Base-by-base conservation (phyloP, 2,329 filamentous ascomycete species). In the Truncatella angustata region DNA sequence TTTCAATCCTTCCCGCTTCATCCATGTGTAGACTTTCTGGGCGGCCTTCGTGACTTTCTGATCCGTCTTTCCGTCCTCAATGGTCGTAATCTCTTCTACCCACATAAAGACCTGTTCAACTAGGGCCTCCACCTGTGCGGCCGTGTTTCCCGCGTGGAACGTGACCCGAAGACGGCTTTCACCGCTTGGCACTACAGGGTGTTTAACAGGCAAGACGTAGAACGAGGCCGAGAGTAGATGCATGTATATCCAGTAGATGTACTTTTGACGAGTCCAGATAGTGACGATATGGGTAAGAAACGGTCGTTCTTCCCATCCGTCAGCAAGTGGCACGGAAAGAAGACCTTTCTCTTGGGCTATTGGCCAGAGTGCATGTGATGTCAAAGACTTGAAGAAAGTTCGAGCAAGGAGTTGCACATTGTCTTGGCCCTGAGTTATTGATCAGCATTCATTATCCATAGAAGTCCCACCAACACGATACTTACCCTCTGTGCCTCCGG, bases 61-160 rank as follows among this genome's bases (percentile, higher is more conserved):
- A 24, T 51, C 51, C 12, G 44, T 36, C 35, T 54, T 49, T 9
- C 51, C 54, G 14, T 56, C 50, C 18, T 65, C 61, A 39, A 66
- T 65, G 11, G 61, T 57, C 18, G 65, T 51, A 62, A 68, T 66
- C 55, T 67, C 64, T 24, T 58, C 37, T 5, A 53, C 58, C 69
- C 70, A 72, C 14, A 55, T 56, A 37, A 60, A 61, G 26, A 73
- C 61, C 4, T 62, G 54, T 20, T 49, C 21, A 1, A 69, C 61
- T 4, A 74, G 63, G 16, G 32, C 58, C 28, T 64, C 51, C 5
- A 74, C 58, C 44, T 76, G 59, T 1, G 57, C 62, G 14, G 61
- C 53, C 3, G 70, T 74, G 48, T 75, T 74, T 6, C 61, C 62
- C 3, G 72, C 72, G 55, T 77, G 72, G 28, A 77, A 54, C 16